Conservation (phyloP, 1,139 yeast species). For the Geotrichum klebahnii region DNA sequence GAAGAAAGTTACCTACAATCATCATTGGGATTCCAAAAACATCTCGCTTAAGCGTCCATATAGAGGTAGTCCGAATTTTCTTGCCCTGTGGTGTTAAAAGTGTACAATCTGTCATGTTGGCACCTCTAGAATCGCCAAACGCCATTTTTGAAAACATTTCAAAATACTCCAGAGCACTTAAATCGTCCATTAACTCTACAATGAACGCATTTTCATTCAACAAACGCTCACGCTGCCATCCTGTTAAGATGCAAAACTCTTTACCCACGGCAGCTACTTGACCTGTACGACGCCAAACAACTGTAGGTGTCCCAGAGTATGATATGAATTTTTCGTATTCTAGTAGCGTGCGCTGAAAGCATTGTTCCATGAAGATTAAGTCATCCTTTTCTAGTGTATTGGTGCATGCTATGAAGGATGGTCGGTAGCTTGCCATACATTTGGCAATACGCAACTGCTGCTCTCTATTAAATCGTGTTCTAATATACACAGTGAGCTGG, state of each 20-base stretch:
- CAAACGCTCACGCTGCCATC: slow-evolving; percentile 74
- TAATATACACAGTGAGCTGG: slow-evolving; percentile 67
- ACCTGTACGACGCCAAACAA: slow-evolving; percentile 93
- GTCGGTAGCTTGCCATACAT: slow-evolving; percentile 84
- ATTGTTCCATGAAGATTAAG: slow-evolving; percentile 89
- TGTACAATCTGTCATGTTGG: slow-evolving; percentile 78
- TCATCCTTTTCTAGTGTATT: slow-evolving; percentile 85
- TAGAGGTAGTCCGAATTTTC: slow-evolving; percentile 63
- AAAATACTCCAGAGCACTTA: slow-evolving; percentile 81
- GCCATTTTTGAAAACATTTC: slow-evolving; percentile 80
- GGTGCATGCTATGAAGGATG: slow-evolving; percentile 89
- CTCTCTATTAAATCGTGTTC: slow-evolving; percentile 62
- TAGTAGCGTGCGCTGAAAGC: slow-evolving; percentile 83
- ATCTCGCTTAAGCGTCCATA: slow-evolving; percentile 88
- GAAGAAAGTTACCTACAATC: slow-evolving; percentile 89
- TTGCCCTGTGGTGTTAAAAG: slow-evolving; percentile 54
- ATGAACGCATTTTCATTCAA: slow-evolving; percentile 56
- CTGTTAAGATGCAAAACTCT: slow-evolving; percentile 84
- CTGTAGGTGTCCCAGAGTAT: slow-evolving; percentile 87
- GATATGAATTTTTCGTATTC: slow-evolving; percentile 84
- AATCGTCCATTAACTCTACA: slow-evolving; percentile 85
- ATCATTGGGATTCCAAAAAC: slow-evolving; percentile 92
- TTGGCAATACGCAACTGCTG: slow-evolving; percentile 80
- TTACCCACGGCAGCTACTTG: slow-evolving; percentile 92
- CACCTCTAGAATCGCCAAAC: slow-evolving; percentile 84